Conservation (phyloP, 139 green algal species). For the Closterium sp. region DNA sequence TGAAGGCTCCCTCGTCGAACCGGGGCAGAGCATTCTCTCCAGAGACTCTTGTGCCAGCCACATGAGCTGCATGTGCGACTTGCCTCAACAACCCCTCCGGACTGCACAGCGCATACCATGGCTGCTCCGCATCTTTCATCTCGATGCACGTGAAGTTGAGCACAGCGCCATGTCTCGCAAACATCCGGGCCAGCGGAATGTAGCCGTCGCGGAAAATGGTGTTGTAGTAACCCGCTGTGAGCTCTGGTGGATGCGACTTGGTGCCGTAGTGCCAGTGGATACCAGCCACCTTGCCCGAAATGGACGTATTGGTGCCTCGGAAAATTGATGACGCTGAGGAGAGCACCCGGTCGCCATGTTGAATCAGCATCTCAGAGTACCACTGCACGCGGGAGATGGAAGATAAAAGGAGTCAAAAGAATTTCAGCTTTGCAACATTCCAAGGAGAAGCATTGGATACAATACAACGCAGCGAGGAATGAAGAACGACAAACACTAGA, state of each 20-base stretch:
- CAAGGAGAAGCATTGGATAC: background rate
- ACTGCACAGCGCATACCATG: slow-evolving; percentile 80
- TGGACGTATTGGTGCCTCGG: slow-evolving; percentile 12
- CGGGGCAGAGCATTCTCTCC: slow-evolving; percentile 96
- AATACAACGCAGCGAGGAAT: background rate
- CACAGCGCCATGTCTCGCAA: slow-evolving; percentile 62
- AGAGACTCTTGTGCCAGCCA: slow-evolving; percentile 73
- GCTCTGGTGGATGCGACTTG: slow-evolving; percentile 89
- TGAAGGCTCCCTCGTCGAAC: slow-evolving; percentile 61
- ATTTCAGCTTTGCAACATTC: background rate
- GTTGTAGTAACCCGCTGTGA: slow-evolving; percentile 99
- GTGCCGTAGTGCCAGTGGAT: slow-evolving; percentile 99
- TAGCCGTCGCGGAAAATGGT: slow-evolving; percentile 85
- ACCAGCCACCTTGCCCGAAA: slow-evolving; percentile 65
- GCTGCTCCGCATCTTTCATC: slow-evolving; percentile 98
- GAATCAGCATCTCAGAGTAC: slow-evolving; percentile 83
- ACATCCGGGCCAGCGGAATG: slow-evolving; percentile 59
- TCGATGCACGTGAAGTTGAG: slow-evolving; percentile 98
- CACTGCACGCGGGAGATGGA: slow-evolving; percentile 62
- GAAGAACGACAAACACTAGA: background rate
- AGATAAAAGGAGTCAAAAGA: background rate
- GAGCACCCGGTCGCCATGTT: slow-evolving; percentile 84
- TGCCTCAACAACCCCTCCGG: slow-evolving; percentile 75
- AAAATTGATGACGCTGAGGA: slow-evolving; percentile 49
- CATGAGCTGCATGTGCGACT: slow-evolving; percentile 50